A percentile compares a stretch with the other conserved stretches of the same genome.
Evolutionary conservation across 768 basidiomycete genomes (phyloP).

Genomic region (Russula brevipes): DNA sequence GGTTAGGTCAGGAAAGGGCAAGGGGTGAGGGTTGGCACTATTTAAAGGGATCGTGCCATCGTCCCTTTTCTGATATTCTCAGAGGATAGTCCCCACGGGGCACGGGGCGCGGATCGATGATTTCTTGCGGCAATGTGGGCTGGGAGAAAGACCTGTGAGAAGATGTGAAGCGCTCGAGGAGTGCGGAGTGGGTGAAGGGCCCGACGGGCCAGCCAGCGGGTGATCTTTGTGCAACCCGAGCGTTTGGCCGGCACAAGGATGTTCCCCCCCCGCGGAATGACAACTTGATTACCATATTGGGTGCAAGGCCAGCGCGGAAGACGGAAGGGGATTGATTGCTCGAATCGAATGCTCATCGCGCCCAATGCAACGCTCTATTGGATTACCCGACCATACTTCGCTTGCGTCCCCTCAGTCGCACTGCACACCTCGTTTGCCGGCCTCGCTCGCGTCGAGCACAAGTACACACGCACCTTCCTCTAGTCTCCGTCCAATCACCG

Average conservation of each 20-base stretch:
- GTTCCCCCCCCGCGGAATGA: background rate
- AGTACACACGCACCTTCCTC: slow-evolving; percentile 57
- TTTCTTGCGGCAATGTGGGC: background rate
- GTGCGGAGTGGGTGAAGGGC: background rate
- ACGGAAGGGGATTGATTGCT: no score
- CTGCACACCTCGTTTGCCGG: slow-evolving; percentile 35
- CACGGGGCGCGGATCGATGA: background rate
- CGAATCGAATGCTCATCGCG: no score
- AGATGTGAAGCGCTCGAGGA: background rate
- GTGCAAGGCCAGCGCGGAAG: no score
- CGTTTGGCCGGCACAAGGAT: background rate
- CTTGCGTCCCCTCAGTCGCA: slow-evolving; percentile 83
- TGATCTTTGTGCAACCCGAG: background rate
- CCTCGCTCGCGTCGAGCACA: no score
- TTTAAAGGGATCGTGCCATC: background rate
- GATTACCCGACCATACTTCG: slow-evolving; percentile 79
- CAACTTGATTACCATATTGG: no score
- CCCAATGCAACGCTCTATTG: background rate
- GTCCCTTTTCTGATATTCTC: background rate
- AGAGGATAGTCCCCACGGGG: background rate
- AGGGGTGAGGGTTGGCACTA: background rate
- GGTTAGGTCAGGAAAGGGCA: no score
- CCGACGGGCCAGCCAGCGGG: background rate
- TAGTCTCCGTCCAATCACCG: slow-evolving; percentile 51
- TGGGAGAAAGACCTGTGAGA: background rate